Percentiles rank a stretch among this genome's conserved stretches.
Conservation (phyloP, 495 filamentous ascomycete species). For the Pseudotulostoma volvatum region DNA sequence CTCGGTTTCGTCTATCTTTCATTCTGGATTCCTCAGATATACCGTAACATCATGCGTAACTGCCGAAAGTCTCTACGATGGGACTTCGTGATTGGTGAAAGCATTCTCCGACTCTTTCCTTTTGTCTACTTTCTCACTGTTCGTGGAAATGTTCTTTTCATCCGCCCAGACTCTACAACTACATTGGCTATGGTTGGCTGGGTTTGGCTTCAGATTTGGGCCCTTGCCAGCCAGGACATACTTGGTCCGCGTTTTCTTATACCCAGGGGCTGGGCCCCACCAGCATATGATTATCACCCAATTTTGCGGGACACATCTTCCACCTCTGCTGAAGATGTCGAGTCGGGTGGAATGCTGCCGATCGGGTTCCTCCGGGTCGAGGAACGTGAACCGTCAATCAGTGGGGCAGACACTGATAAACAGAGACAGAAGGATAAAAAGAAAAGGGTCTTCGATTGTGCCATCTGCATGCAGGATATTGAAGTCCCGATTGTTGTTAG, state of each 20-base stretch:
- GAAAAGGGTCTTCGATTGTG: slow-evolving; percentile 66
- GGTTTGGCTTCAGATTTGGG: slow-evolving; percentile 84
- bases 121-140: slow-evolving; percentile 68
- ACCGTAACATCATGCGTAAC: slow-evolving; percentile 78
- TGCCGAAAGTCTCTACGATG: slow-evolving; percentile 75
- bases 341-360: slow-evolving; percentile 50
- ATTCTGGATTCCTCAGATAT: slow-evolving; percentile 83
- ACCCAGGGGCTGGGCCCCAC: slow-evolving; percentile 51
- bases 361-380: slow-evolving; percentile 44
- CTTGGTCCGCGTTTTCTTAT: slow-evolving; percentile 72
- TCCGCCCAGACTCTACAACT: slow-evolving; percentile 47
- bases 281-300: slow-evolving; percentile 92
- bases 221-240: slow-evolving; percentile 62
- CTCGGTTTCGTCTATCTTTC: slow-evolving; percentile 63
- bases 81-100: slow-evolving; percentile 78
- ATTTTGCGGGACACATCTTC: slow-evolving; percentile 48
- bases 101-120: slow-evolving; percentile 55
- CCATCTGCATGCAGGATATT: slow-evolving; percentile 82
- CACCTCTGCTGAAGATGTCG: slow-evolving; percentile 42
- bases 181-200: slow-evolving; percentile 52
- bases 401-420: slow-evolving; percentile 23
- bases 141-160: slow-evolving; percentile 60
- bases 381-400: slow-evolving; percentile 23
- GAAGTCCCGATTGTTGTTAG: slow-evolving; percentile 67
- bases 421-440: slow-evolving; percentile 25